Evolutionary conservation across 75 land plant species (phyloP), one percentile per base, ranked within the genome.

Genomic region (Pseudotsuga menziesii): DNA sequence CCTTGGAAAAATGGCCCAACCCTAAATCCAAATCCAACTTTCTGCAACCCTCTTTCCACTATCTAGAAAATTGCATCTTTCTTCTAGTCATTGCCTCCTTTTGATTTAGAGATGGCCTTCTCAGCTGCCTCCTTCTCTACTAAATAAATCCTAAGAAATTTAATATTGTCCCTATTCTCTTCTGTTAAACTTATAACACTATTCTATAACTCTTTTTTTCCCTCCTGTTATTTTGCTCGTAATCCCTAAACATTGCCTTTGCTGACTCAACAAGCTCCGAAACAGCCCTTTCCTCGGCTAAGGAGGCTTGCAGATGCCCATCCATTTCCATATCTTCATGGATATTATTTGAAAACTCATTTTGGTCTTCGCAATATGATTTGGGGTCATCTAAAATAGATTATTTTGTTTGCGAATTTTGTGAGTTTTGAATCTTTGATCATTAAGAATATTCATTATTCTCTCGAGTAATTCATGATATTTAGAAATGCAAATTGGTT

Each of bases 11-110:
- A 61, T 6, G 58, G 54, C 5, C 87, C 84, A 81, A 83, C 79
- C 82, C 81, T 83, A 62, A 86, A 89, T 13, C 88, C 84, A 69
- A 89, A 83, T 26, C 90, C 90, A 6, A 89, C 88, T 64, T 56
- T 89, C 71, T 89, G 90, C 85, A 88, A 61, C 56, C 89, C 89
- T 59, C 80, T 73, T 79, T 87, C 89, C 2, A 85, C 89, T 78
- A 83, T 58, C 80, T 88, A 88, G 62, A 88, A 70, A 16, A 88
- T 76, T 13, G 85, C 79, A 20, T 67, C 81, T 32, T 81, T 80
- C 56, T 63, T 81, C 72, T 83, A 80, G 23, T 80, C 82, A 64
- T 17, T 60, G 48, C 75, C 75, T 29, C 78, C 87, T 56, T 85
- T 85, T 27, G 82, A 29, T 70, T 54, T 83, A 20, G 74, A 80